Base-by-base conservation (phyloP, 2,329 filamentous ascomycete genomes). In the Cladosporium austrohemisphaericum region DNA sequence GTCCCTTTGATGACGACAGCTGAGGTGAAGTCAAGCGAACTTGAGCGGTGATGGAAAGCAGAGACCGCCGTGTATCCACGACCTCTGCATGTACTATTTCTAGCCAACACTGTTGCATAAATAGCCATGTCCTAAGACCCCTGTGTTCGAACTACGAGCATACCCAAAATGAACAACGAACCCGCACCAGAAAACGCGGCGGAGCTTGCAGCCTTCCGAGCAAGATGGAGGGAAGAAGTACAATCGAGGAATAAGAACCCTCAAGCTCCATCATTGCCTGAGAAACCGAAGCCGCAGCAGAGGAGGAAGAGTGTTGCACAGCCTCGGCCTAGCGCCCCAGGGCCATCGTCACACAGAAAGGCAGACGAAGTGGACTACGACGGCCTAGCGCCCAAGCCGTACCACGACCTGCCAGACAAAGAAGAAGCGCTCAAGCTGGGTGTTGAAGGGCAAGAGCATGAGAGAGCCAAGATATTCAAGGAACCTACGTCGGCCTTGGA, bases 171-270 rank as follows among this genome's bases (percentile, higher is more conserved):
- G 36, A 49, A 49, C 46, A 41, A 41, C 31, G 33, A 48, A 20
- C 37, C 46, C 4, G 37, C 29, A 10, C 37, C 46, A 11, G 46
- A 49, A 16, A 70, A 71, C 40, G 73, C 75, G 58, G 71, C 84
- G 43, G 90, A 95, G 68, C 80, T 96, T 52, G 88, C 95, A 68
- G 84, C 80, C 37, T 96, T 96, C 71, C 84, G 92, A 57, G 79
- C 81, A 62, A 79, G 89, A 75, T 96, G 91, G 91, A 81, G 82
- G 52, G 85, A 88, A 58, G 91, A 96, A 65, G 86, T 95, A 5
- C 71, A 73, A 13, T 74, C 75, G 37, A 73, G 75, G 64, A 74
- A 69, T 29, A 71, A 66, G 53, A 62, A 57, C 44, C 59, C 49
- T 18, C 16, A 25, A 25, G 26, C 7, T 7, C 36, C 35, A n/a